These are phyloP conservation scores for Papiliotrema laurentii DNA, from an alignment of 1,284 basidiomycete genomes.

Conservation along the genomic window DNA sequence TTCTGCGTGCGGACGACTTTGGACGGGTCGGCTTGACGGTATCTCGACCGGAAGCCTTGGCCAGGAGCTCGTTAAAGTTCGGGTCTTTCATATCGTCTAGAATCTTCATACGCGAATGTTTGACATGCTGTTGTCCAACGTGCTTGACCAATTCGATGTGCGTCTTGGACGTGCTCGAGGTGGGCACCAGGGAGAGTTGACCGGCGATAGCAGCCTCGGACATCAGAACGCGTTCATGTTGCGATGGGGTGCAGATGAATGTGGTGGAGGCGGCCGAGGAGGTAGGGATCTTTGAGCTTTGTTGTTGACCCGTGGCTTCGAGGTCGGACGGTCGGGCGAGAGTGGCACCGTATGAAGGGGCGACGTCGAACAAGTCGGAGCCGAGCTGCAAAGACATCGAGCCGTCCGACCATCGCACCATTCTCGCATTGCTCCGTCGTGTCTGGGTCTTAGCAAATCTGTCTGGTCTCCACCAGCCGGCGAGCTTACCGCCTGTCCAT, in stretches of 20 bases:
- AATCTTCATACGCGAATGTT: constrained; percentile 42
- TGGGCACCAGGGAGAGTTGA: constrained; percentile 36
- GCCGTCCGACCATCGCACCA: constrained; percentile 48
- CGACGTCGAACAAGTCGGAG: constrained; percentile 43
- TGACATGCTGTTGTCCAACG: constrained; percentile 41
- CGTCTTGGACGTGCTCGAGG: constrained; percentile 39
- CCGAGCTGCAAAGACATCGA: constrained; percentile 45
- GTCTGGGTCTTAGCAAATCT: constrained; percentile 9
- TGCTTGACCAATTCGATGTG: constrained; percentile 42
- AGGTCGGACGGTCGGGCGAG: not conserved
- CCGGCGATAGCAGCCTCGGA: constrained; percentile 40
- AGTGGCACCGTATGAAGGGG: constrained; percentile 30
- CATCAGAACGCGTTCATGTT: constrained; percentile 31
- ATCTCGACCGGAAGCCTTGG: constrained; percentile 19
- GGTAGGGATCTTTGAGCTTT: not conserved
- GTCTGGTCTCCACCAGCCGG: too few species aligned
- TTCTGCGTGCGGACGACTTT: constrained; percentile 1
- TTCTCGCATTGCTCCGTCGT: constrained; percentile 39
- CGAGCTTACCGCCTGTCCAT: constrained; percentile 33
- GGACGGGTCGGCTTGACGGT: constrained; percentile 7
- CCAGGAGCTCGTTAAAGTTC: constrained; percentile 24
- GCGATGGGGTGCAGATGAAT: constrained; percentile 29
- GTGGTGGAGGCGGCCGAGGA: constrained; percentile 14
- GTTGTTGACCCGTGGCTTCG: not conserved
- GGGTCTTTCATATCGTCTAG: constrained; percentile 34